Evolutionary conservation across 768 basidiomycete species (phyloP), one percentile per base, ranked within the genome.

Genomic region (Coprinellus aureogranulatus): DNA sequence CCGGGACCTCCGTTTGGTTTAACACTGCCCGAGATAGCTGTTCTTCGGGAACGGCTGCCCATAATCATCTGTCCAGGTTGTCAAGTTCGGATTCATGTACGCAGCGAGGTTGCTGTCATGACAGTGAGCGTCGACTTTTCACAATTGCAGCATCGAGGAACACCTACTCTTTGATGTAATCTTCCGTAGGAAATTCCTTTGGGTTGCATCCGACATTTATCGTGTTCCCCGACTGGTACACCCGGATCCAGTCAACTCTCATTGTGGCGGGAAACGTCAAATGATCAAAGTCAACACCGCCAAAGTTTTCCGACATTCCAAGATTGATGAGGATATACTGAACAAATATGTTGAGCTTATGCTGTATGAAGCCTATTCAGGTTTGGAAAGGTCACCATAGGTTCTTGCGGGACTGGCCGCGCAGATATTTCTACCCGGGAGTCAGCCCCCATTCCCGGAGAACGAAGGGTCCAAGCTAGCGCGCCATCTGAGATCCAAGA

Each of bases 191-290:
- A 68, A 82, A 89, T 44, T 83, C 81, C 45, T 72, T 66, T 12
- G 94, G 94, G 67, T 90, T 87, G 67, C 94, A 98, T 16, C 94
- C 94, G 52, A 92, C 79, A 68, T 94, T 95, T 57, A 84, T 77
- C 28, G 79, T 67, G 60, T 83, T 70, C 65, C 80, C 75, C 2
- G 84, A 84, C 68, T 97, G 95, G 71, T 97, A 98, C 8, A 98
- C 90, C 23, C 95, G 84, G 54, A 98, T 84, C 75, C 88, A 97
- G 68, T 97, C 92, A 41, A 96, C 77, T 48, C 75, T 77, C 90
- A 97, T 87, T 2, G 66, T 75, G 3, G 86, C 70, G 8, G 94
- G 93, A 74, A 92, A 94, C 18, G 72, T 75, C 22, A 96, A 74
- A 58, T 88, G 77, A 18, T 80, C 71, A 50, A 91, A 77, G 72